Percentiles rank a stretch among this genome's conserved stretches.
These are phyloP conservation scores for Quercus aquifolioides DNA, from an alignment of 306 rosid species.

Conservation along the genomic window DNA sequence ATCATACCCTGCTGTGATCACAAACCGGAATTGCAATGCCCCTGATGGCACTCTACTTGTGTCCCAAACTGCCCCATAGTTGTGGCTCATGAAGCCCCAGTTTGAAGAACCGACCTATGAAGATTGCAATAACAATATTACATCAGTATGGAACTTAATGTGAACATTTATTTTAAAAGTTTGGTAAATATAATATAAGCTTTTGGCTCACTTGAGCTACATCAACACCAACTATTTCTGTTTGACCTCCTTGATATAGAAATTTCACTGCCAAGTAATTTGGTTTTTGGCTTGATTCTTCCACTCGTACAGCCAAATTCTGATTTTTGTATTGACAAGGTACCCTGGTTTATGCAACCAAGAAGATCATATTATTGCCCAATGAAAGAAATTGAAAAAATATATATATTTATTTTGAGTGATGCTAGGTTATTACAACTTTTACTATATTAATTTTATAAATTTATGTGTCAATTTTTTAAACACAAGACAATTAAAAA, in stretches of 20 bases:
- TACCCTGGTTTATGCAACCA: constrained; percentile 44
- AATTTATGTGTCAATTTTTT: no score
- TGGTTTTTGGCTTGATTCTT: constrained; percentile 80
- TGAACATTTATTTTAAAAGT: background rate
- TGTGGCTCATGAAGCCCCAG: constrained; percentile 61
- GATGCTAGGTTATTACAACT: no score
- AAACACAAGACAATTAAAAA: no score
- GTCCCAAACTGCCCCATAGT: constrained; percentile 79
- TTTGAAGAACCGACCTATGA: constrained; percentile 61
- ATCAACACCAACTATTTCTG: constrained; percentile 77
- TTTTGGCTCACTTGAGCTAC: constrained; percentile 66
- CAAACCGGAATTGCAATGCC: constrained; percentile 60
- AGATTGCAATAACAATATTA: background rate
- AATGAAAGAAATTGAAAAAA: background rate
- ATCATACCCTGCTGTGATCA: constrained; percentile 68
- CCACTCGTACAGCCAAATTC: constrained; percentile 72
- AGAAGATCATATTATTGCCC: background rate
- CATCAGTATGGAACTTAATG: background rate
- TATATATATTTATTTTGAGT: no score
- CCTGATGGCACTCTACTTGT: constrained; percentile 69
- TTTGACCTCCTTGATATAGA: constrained; percentile 93
- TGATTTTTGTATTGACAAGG: constrained; percentile 63
- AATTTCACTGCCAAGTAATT: constrained; percentile 58
- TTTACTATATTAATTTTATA: no score
- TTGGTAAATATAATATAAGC: background rate